A percentile compares a stretch with the other conserved stretches of the same genome.
Evolutionary conservation across 371 early-diverging fungal genomes (phyloP).

Genomic region (Mortierella sp.): DNA sequence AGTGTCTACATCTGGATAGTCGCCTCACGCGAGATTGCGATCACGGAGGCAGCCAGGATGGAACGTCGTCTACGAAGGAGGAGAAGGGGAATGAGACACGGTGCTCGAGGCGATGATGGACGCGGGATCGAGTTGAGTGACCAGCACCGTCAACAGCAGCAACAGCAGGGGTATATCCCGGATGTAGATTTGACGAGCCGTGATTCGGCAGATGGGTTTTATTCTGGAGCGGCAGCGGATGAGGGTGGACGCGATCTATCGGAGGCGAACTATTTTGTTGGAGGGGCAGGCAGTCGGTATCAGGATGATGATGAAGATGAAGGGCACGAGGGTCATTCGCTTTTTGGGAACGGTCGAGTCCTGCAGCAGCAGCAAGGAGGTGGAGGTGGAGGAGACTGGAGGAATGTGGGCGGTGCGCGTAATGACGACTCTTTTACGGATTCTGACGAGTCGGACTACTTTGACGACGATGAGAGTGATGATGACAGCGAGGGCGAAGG

Average conservation of each 20-base stretch:
- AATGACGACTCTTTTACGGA: constrained; percentile 18
- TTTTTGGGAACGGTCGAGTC: constrained; percentile 14
- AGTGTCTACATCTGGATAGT: constrained; percentile 70
- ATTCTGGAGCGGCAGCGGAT: not conserved
- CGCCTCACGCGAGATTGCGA: constrained; percentile 65
- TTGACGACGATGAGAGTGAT: constrained; percentile 27
- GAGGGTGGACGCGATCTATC: not conserved
- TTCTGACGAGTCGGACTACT: constrained; percentile 32
- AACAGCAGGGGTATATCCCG: constrained; percentile 15
- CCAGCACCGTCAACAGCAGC: not conserved
- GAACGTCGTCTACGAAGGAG: constrained; percentile 33
- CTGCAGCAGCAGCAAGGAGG: not conserved
- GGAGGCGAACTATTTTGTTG: constrained; percentile 11
- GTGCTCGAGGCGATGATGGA: not conserved
- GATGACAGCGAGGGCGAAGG: constrained; percentile 12
- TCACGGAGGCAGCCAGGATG: constrained; percentile 49
- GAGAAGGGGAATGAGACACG: constrained; percentile 19
- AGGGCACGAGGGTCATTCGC: constrained; percentile 22
- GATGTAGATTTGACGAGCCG: constrained; percentile 25
- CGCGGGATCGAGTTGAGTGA: constrained; percentile 18
- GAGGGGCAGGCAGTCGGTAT: not conserved
- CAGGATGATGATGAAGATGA: constrained; percentile 29
- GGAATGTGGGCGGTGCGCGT: constrained; percentile 17
- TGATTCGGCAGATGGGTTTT: constrained; percentile 3
- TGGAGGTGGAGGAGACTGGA: constrained; percentile 24